phyloP scores from a whole-genome alignment of 148 eudicot species.

The Amaranthus palmeri region DNA sequence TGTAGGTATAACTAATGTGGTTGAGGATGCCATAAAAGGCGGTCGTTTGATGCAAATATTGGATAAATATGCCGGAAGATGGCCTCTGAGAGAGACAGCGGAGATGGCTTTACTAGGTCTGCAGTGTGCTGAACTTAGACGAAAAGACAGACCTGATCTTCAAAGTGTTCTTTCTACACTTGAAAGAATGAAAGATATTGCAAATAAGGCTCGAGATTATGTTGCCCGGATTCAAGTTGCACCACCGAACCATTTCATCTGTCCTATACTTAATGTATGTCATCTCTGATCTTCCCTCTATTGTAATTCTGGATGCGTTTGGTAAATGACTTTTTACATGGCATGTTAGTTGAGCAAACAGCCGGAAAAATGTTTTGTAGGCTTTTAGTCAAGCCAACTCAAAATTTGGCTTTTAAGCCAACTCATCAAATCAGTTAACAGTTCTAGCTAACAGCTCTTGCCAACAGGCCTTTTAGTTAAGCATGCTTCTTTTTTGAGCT shows the following conservation, averaged over 20 bases:
- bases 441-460: too few relatives aligned
- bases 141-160: conserved; percentile 70
- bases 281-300: conserved; percentile 7
- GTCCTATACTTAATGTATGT: conserved; percentile 78
- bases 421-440: too few relatives aligned
- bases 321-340: too few relatives aligned
- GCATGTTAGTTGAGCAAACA: too few relatives aligned
- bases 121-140: conserved; percentile 66
- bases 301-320: too few relatives aligned
- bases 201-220: conserved; percentile 47
- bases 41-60: conserved; percentile 41
- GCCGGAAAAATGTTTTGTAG: too few relatives aligned
- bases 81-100: conserved; percentile 79
- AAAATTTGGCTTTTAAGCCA: too few relatives aligned
- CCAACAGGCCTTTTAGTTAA: too few relatives aligned
- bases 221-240: conserved; percentile 20
- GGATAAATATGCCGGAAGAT: conserved; percentile 63
- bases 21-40: conserved; percentile 57
- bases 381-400: too few relatives aligned
- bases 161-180: conserved; percentile 54
- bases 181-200: conserved; percentile 62
- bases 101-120: conserved; percentile 63
- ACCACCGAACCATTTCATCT: conserved; percentile 70
- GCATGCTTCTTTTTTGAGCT: not conserved
- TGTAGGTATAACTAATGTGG: conserved; percentile 43